A percentile compares a stretch with the other conserved stretches of the same genome.
These are phyloP conservation scores for Dactylellina sp. DNA, from an alignment of 2,329 filamentous ascomycete genomes.

Conservation along the genomic window DNA sequence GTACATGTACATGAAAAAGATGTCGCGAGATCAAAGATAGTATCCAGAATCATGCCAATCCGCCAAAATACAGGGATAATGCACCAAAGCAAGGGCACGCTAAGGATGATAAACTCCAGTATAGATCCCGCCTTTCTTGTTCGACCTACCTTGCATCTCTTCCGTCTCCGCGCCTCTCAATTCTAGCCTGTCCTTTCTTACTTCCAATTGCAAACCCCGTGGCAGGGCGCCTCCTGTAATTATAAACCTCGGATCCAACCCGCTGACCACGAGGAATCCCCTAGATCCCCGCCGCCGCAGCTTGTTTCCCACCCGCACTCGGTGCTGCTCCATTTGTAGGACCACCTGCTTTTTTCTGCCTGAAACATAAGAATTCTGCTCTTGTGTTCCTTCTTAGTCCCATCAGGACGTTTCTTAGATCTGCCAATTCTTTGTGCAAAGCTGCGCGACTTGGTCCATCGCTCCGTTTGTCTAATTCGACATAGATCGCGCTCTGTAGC, in stretches of 20 bases:
- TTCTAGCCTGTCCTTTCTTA: neutral
- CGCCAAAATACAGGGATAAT: neutral
- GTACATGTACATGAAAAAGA: too few species aligned
- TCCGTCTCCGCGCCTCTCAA: neutral
- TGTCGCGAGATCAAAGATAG: too few species aligned
- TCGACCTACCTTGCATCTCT: neutral
- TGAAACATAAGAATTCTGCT: slow-evolving; percentile 74
- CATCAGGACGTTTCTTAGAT: slow-evolving; percentile 89
- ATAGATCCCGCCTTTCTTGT: neutral
- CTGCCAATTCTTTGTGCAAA: slow-evolving; percentile 86
- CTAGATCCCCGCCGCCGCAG: slow-evolving; percentile 27
- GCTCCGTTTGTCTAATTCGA: slow-evolving; percentile 87
- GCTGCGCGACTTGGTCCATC: slow-evolving; percentile 84
- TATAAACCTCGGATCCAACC: neutral
- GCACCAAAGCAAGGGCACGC: neutral
- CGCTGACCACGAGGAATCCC: slow-evolving; percentile 16
- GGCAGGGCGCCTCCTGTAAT: neutral
- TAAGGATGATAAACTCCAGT: slow-evolving; percentile 5
- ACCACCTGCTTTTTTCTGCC: slow-evolving; percentile 56
- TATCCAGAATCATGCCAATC: neutral
- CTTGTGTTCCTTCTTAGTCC: slow-evolving; percentile 81
- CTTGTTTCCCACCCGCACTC: slow-evolving; percentile 7
- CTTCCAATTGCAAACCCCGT: neutral
- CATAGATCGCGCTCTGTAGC: slow-evolving; percentile 89
- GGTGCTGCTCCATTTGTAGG: neutral